Percentiles rank a stretch among this genome's conserved stretches.
Evolutionary conservation across 139 green algal species (phyloP).

Genomic region (Chlamydomonas sphaeroides): DNA sequence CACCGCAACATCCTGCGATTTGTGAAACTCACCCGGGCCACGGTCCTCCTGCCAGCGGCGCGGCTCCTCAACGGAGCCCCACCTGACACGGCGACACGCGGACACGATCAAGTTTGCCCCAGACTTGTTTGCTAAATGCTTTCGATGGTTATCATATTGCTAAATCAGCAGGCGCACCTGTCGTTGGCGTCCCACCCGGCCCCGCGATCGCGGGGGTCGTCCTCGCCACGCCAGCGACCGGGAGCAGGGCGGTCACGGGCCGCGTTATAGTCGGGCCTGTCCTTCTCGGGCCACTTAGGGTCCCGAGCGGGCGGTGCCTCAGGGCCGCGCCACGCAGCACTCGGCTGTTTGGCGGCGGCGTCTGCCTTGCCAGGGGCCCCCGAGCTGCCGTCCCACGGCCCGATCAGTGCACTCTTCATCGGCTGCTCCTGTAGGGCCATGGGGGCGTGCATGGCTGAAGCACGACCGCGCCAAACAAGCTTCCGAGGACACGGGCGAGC

Average conservation of each 20-base stretch:
- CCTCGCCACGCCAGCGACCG: constrained; percentile 19
- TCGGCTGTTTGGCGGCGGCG: constrained; percentile 29
- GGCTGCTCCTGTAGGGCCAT: constrained; percentile 38
- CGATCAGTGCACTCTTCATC: constrained; percentile 42
- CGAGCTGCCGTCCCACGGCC: constrained; percentile 30
- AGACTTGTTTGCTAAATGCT: too few species aligned
- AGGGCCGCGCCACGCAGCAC: constrained; percentile 8
- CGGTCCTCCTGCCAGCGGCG: constrained; percentile 41
- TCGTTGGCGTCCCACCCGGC: constrained; percentile 7
- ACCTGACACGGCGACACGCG: too few species aligned
- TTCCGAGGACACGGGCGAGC: too few species aligned
- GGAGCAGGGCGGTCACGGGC: constrained; percentile 18
- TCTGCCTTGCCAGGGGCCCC: constrained; percentile 16
- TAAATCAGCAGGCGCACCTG: neutral
- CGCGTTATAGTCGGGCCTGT: constrained; percentile 35
- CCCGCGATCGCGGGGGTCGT: constrained; percentile 31
- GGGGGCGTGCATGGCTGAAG: too few species aligned
- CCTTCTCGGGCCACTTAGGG: constrained; percentile 39
- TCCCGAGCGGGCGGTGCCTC: constrained; percentile 12
- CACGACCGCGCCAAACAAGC: too few species aligned
- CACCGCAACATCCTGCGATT: too few species aligned
- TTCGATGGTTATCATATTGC: too few species aligned
- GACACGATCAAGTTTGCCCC: too few species aligned
- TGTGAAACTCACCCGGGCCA: neutral
- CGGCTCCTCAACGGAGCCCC: constrained; percentile 38